A percentile compares a stretch with the other conserved stretches of the same genome.
Conservation (phyloP, 2,329 filamentous ascomycete species). For the Neofusicoccum umdonicola region DNA sequence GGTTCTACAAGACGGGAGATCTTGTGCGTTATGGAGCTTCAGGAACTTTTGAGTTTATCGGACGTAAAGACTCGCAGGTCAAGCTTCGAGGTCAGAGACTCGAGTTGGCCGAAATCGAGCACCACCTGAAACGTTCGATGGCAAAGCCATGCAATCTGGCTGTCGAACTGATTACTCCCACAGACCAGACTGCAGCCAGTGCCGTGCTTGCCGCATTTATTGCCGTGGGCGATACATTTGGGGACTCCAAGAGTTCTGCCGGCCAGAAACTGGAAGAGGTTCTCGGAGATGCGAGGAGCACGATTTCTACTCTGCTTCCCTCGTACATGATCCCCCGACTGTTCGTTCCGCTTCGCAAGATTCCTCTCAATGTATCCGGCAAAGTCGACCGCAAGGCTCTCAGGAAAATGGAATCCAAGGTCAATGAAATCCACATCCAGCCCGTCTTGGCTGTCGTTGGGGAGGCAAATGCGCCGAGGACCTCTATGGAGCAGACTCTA, state of each 20-base stretch:
- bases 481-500: conserved; percentile 31
- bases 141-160: conserved; percentile 18
- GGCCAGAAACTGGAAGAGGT: background rate
- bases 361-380: conserved; percentile 36
- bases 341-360: conserved; percentile 35
- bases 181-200: conserved; percentile 28
- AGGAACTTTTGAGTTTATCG: conserved; percentile 35
- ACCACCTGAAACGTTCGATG: conserved; percentile 26
- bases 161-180: conserved; percentile 26
- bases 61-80: conserved; percentile 29
- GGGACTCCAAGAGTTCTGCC: background rate
- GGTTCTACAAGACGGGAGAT: conserved; percentile 5
- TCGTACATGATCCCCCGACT: conserved; percentile 41
- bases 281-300: background rate
- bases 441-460: background rate
- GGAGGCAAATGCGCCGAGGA: conserved; percentile 25
- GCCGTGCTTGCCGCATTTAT: background rate
- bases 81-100: background rate
- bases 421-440: too few species aligned
- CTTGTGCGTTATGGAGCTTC: conserved; percentile 28
- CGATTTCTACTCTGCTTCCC: conserved; percentile 26
- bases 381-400: conserved; percentile 31
- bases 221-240: background rate
- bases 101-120: conserved; percentile 18
- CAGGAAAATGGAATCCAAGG: background rate